Conservation (phyloP, 768 basidiomycete species). For the Saitozyma podzolica region DNA sequence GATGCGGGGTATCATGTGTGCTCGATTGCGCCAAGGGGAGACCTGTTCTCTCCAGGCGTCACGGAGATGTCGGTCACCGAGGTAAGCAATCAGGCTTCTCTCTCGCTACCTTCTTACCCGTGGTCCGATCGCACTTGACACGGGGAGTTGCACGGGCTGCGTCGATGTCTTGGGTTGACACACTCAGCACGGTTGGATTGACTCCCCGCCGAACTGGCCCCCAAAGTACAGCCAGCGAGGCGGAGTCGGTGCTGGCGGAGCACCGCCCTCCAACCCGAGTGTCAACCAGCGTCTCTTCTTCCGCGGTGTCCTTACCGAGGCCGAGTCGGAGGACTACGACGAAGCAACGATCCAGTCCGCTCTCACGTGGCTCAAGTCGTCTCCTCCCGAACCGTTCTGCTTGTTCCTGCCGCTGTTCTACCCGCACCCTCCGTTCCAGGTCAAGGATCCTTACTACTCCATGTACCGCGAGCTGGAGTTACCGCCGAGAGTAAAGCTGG, state of each 20-base stretch:
- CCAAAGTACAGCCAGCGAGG: background rate
- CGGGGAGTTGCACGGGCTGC: no score
- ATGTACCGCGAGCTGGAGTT: background rate
- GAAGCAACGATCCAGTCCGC: conserved; percentile 2
- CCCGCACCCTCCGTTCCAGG: conserved; percentile 6
- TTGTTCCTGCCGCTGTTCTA: conserved; percentile 8
- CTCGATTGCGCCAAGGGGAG: conserved; percentile 1
- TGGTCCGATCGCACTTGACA: no score
- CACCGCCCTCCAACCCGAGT: background rate
- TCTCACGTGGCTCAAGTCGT: conserved; percentile 3
- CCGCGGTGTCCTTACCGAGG: background rate
- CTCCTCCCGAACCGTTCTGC: conserved; percentile 8
- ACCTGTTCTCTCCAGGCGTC: conserved; percentile 3
- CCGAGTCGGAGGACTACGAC: conserved; percentile 5
- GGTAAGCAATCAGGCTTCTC: background rate
- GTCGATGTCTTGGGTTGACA: no score
- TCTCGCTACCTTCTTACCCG: no score
- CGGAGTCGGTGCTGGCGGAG: no score
- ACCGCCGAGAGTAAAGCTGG: conserved; percentile 3
- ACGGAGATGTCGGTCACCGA: background rate
- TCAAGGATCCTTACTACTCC: conserved; percentile 4
- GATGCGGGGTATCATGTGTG: conserved; percentile 5
- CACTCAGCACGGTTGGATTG: conserved; percentile 2
- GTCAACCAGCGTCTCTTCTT: background rate
- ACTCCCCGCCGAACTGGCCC: conserved; percentile 2